A percentile compares a stretch with the other conserved stretches of the same genome.
These are phyloP conservation scores for Diaporthe ilicicola DNA, from an alignment of 2,329 filamentous ascomycete species.

Conservation along the genomic window DNA sequence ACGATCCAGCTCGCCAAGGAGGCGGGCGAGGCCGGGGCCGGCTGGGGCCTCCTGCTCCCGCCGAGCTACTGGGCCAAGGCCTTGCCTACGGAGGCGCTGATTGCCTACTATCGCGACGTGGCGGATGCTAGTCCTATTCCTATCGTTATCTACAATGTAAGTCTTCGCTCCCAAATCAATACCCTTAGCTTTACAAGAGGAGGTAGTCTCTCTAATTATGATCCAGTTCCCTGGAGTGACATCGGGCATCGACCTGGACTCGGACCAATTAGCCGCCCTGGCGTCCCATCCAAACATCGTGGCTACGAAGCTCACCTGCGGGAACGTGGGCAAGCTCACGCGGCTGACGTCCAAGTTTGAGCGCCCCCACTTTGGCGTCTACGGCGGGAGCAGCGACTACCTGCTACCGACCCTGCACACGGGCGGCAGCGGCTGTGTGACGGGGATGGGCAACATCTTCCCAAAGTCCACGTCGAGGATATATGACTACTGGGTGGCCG, in stretches of 20 bases:
- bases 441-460: conserved; percentile 57
- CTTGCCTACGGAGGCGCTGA: conserved; percentile 43
- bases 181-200: conserved; percentile 29
- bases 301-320: conserved; percentile 41
- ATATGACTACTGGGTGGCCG: conserved; percentile 51
- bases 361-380: conserved; percentile 51
- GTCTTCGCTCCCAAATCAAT: background rate
- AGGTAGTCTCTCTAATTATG: background rate
- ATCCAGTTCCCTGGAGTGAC: conserved; percentile 44
- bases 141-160: conserved; percentile 41
- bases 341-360: conserved; percentile 45
- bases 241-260: conserved; percentile 43
- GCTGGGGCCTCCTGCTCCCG: conserved; percentile 48
- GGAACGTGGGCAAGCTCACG: conserved; percentile 41
- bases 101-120: conserved; percentile 48
- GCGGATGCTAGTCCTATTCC: conserved; percentile 45
- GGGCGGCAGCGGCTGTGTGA: conserved; percentile 53
- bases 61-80: conserved; percentile 52
- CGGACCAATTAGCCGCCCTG: conserved; percentile 36
- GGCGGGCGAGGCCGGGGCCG: conserved; percentile 48
- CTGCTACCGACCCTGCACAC: conserved; percentile 50
- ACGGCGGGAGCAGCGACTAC: conserved; percentile 54
- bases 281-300: conserved; percentile 41
- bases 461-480: conserved; percentile 50
- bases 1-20: conserved; percentile 47